These are phyloP conservation scores for Trametes maxima DNA, from an alignment of 768 basidiomycete species.

Conservation along the genomic window DNA sequence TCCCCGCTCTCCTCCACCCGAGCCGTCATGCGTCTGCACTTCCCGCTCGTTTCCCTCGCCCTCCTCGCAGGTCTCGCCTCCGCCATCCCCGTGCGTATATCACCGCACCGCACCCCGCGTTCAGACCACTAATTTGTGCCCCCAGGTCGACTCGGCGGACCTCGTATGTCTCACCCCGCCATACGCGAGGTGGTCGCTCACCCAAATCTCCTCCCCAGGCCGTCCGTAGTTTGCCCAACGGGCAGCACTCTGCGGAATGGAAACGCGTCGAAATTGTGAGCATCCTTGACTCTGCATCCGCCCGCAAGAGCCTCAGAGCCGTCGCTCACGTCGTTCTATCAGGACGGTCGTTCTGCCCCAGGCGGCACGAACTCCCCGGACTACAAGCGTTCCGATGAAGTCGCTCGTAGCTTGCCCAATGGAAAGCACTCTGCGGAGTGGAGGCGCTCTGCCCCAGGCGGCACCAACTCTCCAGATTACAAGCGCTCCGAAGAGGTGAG, in stretches of 20 bases:
- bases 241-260: neutral
- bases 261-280: neutral
- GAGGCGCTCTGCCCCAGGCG: neutral
- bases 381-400: neutral
- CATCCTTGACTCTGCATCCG: too few species aligned
- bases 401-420: neutral
- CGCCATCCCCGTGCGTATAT: conserved; percentile 29
- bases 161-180: conserved; percentile 12
- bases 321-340: too few species aligned
- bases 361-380: neutral
- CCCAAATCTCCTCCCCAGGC: neutral
- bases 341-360: neutral
- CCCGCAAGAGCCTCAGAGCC: too few species aligned
- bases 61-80: conserved; percentile 27
- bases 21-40: conserved; percentile 25
- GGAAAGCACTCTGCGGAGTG: neutral
- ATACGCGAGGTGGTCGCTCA: neutral
- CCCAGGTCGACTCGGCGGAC: conserved; percentile 5
- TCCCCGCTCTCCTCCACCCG: neutral
- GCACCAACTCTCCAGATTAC: neutral
- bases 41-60: conserved; percentile 26
- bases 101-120: too few species aligned
- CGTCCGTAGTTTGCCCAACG: neutral
- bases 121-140: neutral
- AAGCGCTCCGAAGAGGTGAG: neutral